Base-by-base conservation (phyloP, 108 stramenopile species). In the Nitzschia sp. region DNA sequence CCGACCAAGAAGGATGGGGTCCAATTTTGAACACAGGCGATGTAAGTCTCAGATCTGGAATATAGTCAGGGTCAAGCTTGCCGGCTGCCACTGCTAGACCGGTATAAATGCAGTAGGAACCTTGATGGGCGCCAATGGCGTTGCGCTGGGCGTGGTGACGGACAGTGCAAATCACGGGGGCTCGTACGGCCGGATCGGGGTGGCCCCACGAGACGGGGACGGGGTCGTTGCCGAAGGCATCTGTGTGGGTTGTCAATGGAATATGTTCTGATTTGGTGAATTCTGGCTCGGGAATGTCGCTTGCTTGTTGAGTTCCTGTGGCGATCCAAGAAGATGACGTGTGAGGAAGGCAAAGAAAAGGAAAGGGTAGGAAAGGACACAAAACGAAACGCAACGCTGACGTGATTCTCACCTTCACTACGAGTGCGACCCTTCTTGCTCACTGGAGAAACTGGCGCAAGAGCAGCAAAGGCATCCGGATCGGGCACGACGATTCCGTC, bases 41-140 rank as follows among this genome's bases (percentile, higher is more conserved):
- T 11, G 98, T 99, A 57, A 94, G 64, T 19, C 67, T 83, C 44
- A 98, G 65, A 82, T 98, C 86, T 13, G 98, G 98, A 22, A 96
- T 81, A 67, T 97, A 96, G 54, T 94, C 90, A 0, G 96, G 91
- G 83, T 98, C 85, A 47, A 99, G 82, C 72, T 90, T 95, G 16
- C 93, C 92, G 25, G 96, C 89, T 22, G 97, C 98, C 8, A 99
- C 97, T 0, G 98, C 97, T 28, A 99, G 69, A 0, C 97, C 98
- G 2, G 94, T 97, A 78, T 99, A 99, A 62, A 99, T 83, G 71
- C 96, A 98, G 69, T 99, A 99, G 28, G 83, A 83, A 8, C 98
- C 98, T 23, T 87, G 82, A 64, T 99, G 98, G 0, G 98, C 98
- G 0, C 98, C 98, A 69, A 99, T 99, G 70, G 97, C 96, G 77